Base-by-base conservation (phyloP, 2,329 filamentous ascomycete species). In the Stemphylium beticola region DNA sequence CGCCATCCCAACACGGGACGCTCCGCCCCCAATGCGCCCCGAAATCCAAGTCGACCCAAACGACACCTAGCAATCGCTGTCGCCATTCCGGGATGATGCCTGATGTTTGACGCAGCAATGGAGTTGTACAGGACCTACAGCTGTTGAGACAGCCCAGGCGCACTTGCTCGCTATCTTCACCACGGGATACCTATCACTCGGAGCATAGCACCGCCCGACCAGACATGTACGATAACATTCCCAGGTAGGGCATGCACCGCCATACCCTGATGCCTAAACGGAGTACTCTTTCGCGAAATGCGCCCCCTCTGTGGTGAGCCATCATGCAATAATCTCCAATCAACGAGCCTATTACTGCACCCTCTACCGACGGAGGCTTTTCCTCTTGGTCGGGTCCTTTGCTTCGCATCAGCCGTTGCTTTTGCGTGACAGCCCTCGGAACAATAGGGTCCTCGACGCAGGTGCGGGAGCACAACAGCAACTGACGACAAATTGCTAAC, bases 21-120 rank as follows among this genome's bases (percentile, higher is more conserved):
- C 65, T 65, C 64, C 66, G 69, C 67, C 69, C 69, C 68, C 62
- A 58, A 57, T 62, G 53, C 53, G 53, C 56, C 58, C 41, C 38
- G 36, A 26, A 49, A 43, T 50, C 52, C 49, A 44, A 45, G 48
- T 31, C 47, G n/a, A 15, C 33, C 45, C 42, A 52, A 43, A 54
- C 24, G 15, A 47, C 39, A 50, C 54, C 18, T 44, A 44, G 45
- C 37, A 42, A 40, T 55, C 38, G 52, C 57, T 43, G 44, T 53
- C 31, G 36, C 49, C 22, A 42, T 20, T 33, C 33, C 43, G 42
- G 43, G 34, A n/a, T 26, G 31, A 17, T 52, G 44, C 47, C 54
- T 50, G 37, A 39, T 38, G 22, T 38, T 34, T 48, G 53, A 49
- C 51, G 43, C 52, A 49, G 32, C 49, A 49, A 53, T n/a, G 37